A percentile compares a stretch with the other conserved stretches of the same genome.
Evolutionary conservation across 306 rosid species (phyloP).

Genomic region (Inga laurina): DNA sequence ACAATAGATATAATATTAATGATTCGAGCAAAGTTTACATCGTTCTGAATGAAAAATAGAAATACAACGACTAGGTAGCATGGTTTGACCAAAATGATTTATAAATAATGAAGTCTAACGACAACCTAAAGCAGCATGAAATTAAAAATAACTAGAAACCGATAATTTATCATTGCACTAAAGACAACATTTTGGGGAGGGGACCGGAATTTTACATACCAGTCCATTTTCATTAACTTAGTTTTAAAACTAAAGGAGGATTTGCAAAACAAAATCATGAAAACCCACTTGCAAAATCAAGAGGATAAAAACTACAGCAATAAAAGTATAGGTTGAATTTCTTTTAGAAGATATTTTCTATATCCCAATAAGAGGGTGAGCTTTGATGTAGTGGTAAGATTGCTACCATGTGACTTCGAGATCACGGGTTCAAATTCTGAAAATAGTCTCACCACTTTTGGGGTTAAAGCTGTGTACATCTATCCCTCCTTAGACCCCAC

Average conservation of each 20-base stretch:
- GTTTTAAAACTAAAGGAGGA: not conserved
- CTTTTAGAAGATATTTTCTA: not conserved
- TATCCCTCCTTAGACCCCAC: no score
- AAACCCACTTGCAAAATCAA: conserved; percentile 6
- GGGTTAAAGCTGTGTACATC: no score
- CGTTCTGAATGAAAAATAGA: not conserved
- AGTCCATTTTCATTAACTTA: not conserved
- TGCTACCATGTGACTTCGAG: no score
- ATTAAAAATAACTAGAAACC: not conserved
- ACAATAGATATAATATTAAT: not conserved
- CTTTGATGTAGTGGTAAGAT: no score
- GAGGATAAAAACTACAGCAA: not conserved
- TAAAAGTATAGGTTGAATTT: not conserved
- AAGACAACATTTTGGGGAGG: not conserved
- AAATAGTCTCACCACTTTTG: no score
- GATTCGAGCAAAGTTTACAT: not conserved
- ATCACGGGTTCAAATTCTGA: no score
- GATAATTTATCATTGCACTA: not conserved
- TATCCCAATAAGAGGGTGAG: not conserved
- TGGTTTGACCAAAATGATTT: not conserved
- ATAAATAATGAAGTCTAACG: not conserved
- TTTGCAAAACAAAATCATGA: not conserved
- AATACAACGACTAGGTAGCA: not conserved
- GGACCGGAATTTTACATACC: not conserved
- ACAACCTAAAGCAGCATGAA: not conserved